Base-by-base conservation (phyloP, 192 early-diverging fungal genomes). In the Coemansia sp. region DNA sequence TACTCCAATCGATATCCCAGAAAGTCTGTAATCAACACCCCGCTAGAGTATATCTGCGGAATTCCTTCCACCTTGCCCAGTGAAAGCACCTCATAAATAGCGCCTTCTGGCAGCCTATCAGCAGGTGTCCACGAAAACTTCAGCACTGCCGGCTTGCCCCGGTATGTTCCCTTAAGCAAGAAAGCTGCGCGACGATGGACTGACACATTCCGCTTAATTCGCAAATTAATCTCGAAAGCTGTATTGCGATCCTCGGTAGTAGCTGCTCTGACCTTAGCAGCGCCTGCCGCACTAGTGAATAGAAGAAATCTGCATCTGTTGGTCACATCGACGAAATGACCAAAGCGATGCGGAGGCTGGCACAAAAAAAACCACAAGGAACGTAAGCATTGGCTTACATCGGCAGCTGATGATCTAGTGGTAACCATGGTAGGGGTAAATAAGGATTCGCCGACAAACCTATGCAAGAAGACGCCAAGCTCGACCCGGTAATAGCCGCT, bases 1-100 rank as follows among this genome's bases (percentile, higher is more conserved):
- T 48, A 69, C 31, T 60, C 60, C 0, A 59, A 60, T n/a, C 67
- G 54, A 34, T 62, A 69, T 21, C 67, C 67, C 24, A 69, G 52
- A 23, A 61, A 7, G n/a, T 58, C 54, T 2, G 5, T 4, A 19
- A 31, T 25, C 4, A 62, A 25, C 5, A 62, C 55, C 0, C 67
- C 67, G 24, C 67, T 62, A 10, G 22, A 18, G 23, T 51, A 57
- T 0, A 68, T 38, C 14, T 41, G 7, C 1, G 67, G 60, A 0
- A 68, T 31, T 3, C 47, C 14, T 0, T 12, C 30, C 18, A 62
- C 53, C 9, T 21, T 47, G 18, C 18, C 3, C 9, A 16, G 18
- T 9, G 44, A 26, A 7, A 69, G 60, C 1, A 69, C 44, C 28
- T 69, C 54, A 24, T 61, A 69, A 7, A 57, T 30, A 1, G 60